Base-by-base conservation (phyloP, 2,329 filamentous ascomycete genomes). In the Aspergillus quadrilineatus region DNA sequence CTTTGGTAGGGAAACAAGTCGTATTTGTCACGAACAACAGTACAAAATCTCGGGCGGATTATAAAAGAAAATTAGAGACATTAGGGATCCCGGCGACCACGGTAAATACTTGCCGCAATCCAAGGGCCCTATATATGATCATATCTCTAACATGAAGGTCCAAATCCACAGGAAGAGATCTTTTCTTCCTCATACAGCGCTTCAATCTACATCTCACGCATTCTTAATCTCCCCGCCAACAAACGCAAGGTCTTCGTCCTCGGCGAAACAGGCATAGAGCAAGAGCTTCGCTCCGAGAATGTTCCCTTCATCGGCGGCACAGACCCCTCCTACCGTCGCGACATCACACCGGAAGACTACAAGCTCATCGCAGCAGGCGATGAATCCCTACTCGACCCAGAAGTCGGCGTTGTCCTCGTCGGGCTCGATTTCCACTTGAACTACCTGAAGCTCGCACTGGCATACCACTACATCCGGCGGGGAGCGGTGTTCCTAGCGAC, bases 21-120 rank as follows among this genome's bases (percentile, higher is more conserved):
- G 87, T 99, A 53, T 99, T 99, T 71, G 94, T 99, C 51, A 99
- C 94, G 41, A 99, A 99, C 79, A 99, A 99, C 79, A 97, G 92
- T 69, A 97, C 94, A 56, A 99, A 99, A 74, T 96, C 93, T 9
- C 89, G 94, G 55, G 80, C 84, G 49, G 92, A 97, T 72, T 99
- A 99, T 77, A 88, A 89, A 73, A 91, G 93, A 79, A 99, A 97
- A 71, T 87, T 99, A 58, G 85, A 89, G 46, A 79, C 79, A 53
- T 82, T 97, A 71, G 89, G 89, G 46, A 96, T 99, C 67, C 87
- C 89, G 1, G 87, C 85, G 65, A 81, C 84, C 57, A 85, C 89
- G 60, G 83, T 85, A 69, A 30, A 75, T 28, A 39, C 34, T 29
- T 37, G 15, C 22, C 29, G n/a, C 8, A 30, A 15, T 15, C 6